Base-by-base conservation (phyloP, 2,329 filamentous ascomycete genomes). In the Epichloe hybrida region DNA sequence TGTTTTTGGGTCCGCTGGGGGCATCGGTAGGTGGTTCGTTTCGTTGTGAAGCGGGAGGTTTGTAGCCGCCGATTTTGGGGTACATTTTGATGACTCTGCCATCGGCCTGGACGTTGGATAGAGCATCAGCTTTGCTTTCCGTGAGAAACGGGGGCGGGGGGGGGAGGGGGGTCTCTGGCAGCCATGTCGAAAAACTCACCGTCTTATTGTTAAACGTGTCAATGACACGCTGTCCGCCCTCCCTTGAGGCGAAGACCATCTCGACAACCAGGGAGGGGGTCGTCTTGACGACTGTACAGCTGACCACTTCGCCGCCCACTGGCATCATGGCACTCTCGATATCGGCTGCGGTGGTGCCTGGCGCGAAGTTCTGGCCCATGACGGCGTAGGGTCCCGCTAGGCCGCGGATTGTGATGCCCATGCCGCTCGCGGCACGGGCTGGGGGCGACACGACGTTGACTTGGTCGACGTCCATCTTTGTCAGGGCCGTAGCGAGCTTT, bases 311-410 rank as follows among this genome's bases (percentile, higher is more conserved):
- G 34, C 84, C 85, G 39, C 84, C 85, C n/a, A 86, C 70, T 0
- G 81, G 80, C n/a, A 75, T 77, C 80, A 93, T 82, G 51, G 87
- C 87, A 58, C 83, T 86, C 70, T 89, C 85, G 53, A 93, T 88
- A 61, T 93, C 87, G 34, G 84, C 85, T 2, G 83, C 84, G 6
- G 87, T 89, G 0, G 87, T 93, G 38, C 87, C 87, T 2, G 80
- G 80, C 12, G 86, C 87, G 63, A 93, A 88, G 71, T 93, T 93
- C 66, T 86, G 83, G 3, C 84, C 86, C 63, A 88, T 77, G 23
- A 93, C 77, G 17, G 79, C 76, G 58, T 79, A 87, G 1, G 85
- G 85, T 0, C 85, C 83, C 0, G 82, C 82, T 8, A 84, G 70
- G n/a, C 87, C 87, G 49, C 80, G 74, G 56, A 93, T 90, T 37